A percentile compares a stretch with the other conserved stretches of the same genome.
These are phyloP conservation scores for Zopfochytrium polystomum DNA, from an alignment of 371 early-diverging fungal genomes.

Conservation along the genomic window DNA sequence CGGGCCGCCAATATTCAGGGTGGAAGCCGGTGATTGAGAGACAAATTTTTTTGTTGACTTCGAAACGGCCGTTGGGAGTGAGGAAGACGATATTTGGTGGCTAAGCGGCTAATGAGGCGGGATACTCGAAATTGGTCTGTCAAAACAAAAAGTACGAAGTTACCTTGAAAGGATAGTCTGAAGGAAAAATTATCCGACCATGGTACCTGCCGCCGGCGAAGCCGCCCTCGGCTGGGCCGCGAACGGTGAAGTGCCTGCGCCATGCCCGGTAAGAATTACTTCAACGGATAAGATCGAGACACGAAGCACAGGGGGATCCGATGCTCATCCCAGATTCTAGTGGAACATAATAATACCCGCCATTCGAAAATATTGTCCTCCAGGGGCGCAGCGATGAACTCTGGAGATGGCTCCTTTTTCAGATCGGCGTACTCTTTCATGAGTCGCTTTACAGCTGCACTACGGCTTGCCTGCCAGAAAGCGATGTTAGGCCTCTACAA, in stretches of 20 bases:
- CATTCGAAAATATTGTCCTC: slow-evolving; percentile 51
- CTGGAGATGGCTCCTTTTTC: slow-evolving; percentile 40
- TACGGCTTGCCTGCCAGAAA: no score
- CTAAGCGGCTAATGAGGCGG: slow-evolving; percentile 9
- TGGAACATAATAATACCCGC: slow-evolving; percentile 24
- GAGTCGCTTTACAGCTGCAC: slow-evolving; percentile 47
- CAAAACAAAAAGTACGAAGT: background rate
- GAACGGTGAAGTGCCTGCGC: slow-evolving; percentile 85
- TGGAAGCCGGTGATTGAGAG: slow-evolving; percentile 89
- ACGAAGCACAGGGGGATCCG: no score
- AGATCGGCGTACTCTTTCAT: slow-evolving; percentile 49
- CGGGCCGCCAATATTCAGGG: slow-evolving; percentile 91
- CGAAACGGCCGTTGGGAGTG: slow-evolving; percentile 82
- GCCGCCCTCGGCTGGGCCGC: slow-evolving; percentile 83
- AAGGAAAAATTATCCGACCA: slow-evolving; percentile 52
- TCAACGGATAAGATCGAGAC: no score
- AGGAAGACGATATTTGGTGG: slow-evolving; percentile 88
- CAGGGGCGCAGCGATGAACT: slow-evolving; percentile 45
- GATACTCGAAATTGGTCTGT: background rate
- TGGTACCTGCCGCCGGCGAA: slow-evolving; percentile 78
- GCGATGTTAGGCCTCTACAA: no score
- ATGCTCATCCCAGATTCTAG: no score
- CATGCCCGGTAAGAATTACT: background rate
- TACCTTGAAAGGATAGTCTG: slow-evolving; percentile 87
- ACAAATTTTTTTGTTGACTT: slow-evolving; percentile 87